Evolutionary conservation across 1,284 basidiomycete species (phyloP).

Genomic region (Anthracocystis walkeri): DNA sequence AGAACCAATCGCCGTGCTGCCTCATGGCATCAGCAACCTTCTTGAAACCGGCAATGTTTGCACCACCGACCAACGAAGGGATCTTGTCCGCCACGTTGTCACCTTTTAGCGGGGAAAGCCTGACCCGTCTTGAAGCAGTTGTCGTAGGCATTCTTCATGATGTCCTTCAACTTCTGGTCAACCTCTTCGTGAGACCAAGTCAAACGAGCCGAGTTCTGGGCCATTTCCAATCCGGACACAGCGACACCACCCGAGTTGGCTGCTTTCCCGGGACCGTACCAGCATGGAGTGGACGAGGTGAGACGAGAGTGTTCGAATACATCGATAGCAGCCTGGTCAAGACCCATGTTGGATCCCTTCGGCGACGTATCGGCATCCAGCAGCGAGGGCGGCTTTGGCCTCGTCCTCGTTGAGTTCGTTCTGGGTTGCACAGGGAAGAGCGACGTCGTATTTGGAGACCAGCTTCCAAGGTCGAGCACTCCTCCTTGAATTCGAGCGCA

Average conservation of each 20-base stretch:
- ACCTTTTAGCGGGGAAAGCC: slow-evolving; percentile 75
- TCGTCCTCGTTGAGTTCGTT: slow-evolving; percentile 81
- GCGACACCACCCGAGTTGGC: slow-evolving; percentile 70
- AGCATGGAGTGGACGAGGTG: slow-evolving; percentile 54
- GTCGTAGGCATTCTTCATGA: slow-evolving; percentile 79
- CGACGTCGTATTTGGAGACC: slow-evolving; percentile 76
- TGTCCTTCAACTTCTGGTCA: slow-evolving; percentile 79
- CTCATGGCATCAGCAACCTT: slow-evolving; percentile 63
- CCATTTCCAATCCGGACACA: slow-evolving; percentile 83
- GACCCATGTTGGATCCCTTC: slow-evolving; percentile 78
- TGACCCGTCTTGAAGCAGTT: slow-evolving; percentile 77
- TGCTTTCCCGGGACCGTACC: slow-evolving; percentile 60
- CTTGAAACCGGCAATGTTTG: slow-evolving; percentile 81
- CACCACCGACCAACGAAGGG: slow-evolving; percentile 78
- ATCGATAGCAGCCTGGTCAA: slow-evolving; percentile 76
- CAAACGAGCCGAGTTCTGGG: slow-evolving; percentile 76
- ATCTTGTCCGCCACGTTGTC: slow-evolving; percentile 63
- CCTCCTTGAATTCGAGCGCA: slow-evolving; percentile 66
- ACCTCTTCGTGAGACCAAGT: slow-evolving; percentile 78
- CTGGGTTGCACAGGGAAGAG: slow-evolving; percentile 81
- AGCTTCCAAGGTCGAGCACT: slow-evolving; percentile 82
- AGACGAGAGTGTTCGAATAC: slow-evolving; percentile 78
- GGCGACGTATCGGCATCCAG: slow-evolving; percentile 80
- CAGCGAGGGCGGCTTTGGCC: slow-evolving; percentile 78
- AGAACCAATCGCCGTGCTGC: slow-evolving; percentile 62